Conservation (phyloP, 1,284 basidiomycete genomes). For the Veloboletus limbatus region DNA sequence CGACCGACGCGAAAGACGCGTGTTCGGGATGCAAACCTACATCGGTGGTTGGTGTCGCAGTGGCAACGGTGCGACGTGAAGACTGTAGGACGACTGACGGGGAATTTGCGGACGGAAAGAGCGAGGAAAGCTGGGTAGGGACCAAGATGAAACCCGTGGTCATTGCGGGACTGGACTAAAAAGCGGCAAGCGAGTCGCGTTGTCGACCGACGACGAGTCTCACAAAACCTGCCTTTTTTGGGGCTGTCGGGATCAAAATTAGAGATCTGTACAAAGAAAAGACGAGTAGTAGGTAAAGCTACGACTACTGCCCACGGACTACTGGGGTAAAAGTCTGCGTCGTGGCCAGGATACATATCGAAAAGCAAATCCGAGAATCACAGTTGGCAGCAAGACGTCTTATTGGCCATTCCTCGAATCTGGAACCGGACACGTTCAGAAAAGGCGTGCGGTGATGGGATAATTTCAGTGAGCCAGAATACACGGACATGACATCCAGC, state of each 20-base stretch:
- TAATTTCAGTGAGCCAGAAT: constrained; percentile 3
- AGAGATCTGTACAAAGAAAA: too few species aligned
- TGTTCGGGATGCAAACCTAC: constrained; percentile 69
- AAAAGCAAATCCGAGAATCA: constrained; percentile 11
- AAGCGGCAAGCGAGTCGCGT: neutral
- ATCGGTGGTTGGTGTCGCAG: constrained; percentile 41
- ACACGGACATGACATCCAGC: constrained; percentile 32
- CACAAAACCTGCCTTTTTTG: constrained; percentile 27
- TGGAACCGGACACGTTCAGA: constrained; percentile 6
- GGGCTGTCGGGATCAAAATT: too few species aligned
- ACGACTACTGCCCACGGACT: too few species aligned
- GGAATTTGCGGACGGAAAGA: constrained; percentile 52
- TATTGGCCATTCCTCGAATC: too few species aligned
- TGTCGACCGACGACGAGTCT: neutral
- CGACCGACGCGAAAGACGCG: constrained; percentile 61
- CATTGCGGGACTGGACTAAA: constrained; percentile 17
- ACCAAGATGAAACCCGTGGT: constrained; percentile 51
- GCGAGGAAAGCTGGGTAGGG: constrained; percentile 60
- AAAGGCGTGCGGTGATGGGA: constrained; percentile 3
- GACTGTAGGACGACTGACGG: constrained; percentile 58
- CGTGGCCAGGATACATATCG: neutral
- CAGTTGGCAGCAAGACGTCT: too few species aligned
- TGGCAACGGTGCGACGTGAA: constrained; percentile 49
- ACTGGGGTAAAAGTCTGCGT: constrained; percentile 1
- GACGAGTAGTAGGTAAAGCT: too few species aligned